Conservation (phyloP, 768 basidiomycete genomes). For the Rubroboletus pulcherrimus region DNA sequence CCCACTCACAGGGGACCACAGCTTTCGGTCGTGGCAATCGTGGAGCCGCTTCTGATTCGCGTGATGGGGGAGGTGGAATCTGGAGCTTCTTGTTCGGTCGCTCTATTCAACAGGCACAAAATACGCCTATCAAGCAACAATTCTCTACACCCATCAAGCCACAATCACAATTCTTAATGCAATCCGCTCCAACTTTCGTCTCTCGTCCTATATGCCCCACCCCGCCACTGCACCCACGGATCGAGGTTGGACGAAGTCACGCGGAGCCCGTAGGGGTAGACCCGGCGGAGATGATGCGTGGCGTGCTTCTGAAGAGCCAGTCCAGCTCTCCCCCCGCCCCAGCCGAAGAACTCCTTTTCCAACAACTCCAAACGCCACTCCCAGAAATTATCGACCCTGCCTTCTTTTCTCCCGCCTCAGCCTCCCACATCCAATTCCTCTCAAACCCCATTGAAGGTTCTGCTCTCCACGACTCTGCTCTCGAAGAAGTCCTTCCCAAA, state of each 20-base stretch:
- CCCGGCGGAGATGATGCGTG: conserved; percentile 45
- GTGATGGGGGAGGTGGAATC: neutral
- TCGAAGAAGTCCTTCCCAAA: too few relatives aligned
- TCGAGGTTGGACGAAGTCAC: conserved; percentile 53
- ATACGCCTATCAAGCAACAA: neutral
- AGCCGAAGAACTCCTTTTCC: too few relatives aligned
- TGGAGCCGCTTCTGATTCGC: neutral
- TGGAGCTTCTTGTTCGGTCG: neutral
- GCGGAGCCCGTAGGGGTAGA: conserved; percentile 57
- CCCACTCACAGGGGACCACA: neutral
- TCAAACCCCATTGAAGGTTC: too few relatives aligned
- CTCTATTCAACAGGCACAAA: neutral
- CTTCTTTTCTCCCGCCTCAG: too few relatives aligned
- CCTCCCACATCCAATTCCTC: too few relatives aligned
- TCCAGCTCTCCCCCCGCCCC: too few relatives aligned
- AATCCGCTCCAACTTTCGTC: too few relatives aligned
- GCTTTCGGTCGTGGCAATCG: neutral
- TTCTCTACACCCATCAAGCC: neutral
- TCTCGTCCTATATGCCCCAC: conserved; percentile 43
- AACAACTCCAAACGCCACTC: too few relatives aligned
- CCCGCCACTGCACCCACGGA: conserved; percentile 50
- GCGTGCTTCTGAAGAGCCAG: conserved; percentile 40
- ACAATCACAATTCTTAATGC: too few relatives aligned
- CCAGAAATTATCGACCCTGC: too few relatives aligned
- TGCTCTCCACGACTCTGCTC: too few relatives aligned